Percentiles rank a stretch among this genome's conserved stretches.
These are phyloP conservation scores for Aspergillus brasiliensis DNA, from an alignment of 2,329 filamentous ascomycete species.

Conservation along the genomic window DNA sequence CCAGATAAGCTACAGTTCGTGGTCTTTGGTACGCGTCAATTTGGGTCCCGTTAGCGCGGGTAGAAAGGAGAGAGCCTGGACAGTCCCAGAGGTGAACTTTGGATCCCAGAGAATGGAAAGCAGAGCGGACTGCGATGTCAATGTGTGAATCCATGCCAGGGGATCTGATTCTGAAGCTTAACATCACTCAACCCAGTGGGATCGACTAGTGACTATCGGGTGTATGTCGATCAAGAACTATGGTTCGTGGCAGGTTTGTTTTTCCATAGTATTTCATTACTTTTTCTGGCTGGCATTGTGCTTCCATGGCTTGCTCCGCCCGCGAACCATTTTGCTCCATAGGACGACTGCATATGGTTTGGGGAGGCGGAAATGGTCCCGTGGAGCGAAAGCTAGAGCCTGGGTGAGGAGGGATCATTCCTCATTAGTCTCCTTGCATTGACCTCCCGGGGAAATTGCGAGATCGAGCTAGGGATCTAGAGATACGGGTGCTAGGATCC, in stretches of 20 bases:
- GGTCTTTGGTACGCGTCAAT: slow-evolving; percentile 9
- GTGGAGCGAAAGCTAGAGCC: neutral
- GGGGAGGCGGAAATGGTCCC: neutral
- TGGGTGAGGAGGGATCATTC: neutral
- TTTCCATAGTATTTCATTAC: slow-evolving; percentile 3
- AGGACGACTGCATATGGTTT: neutral
- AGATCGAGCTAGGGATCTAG: slow-evolving; percentile 1
- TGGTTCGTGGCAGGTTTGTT: slow-evolving; percentile 9
- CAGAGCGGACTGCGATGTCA: slow-evolving; percentile 9
- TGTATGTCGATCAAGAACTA: slow-evolving; percentile 3
- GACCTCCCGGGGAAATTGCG: neutral
- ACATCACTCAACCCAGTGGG: slow-evolving; percentile 8
- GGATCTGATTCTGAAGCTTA: slow-evolving; percentile 13
- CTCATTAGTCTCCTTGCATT: slow-evolving; percentile 15
- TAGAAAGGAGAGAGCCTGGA: neutral
- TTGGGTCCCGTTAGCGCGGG: slow-evolving; percentile 2
- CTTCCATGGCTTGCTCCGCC: neutral
- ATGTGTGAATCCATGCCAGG: slow-evolving; percentile 10
- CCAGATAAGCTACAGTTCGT: slow-evolving; percentile 1
- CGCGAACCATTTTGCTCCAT: neutral
- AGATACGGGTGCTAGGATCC: slow-evolving; percentile 1
- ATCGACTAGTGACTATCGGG: slow-evolving; percentile 5
- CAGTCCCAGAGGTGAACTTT: neutral
- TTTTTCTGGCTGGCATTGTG: neutral
- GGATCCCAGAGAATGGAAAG: neutral